Evolutionary conservation across 1,139 yeast genomes (phyloP).

Genomic region (Barnettozyma hawaiiensis): DNA sequence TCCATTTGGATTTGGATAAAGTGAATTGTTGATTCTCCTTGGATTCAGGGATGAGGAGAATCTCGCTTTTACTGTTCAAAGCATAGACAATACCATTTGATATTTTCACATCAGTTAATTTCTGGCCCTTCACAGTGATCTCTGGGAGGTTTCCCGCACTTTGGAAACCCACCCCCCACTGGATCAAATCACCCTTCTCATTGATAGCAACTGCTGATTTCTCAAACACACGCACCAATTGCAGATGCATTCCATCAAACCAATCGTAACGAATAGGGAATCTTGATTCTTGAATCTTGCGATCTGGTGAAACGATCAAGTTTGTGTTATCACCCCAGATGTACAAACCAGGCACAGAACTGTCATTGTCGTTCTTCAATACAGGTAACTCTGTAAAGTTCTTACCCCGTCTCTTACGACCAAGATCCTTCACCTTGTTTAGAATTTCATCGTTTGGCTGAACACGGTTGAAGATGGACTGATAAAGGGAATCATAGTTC

Average conservation of each 20-base stretch:
- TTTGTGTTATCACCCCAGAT: conserved; percentile 44
- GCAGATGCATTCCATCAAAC: conserved; percentile 57
- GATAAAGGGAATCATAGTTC: conserved; percentile 6
- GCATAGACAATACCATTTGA: conserved; percentile 57
- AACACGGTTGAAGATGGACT: conserved; percentile 5
- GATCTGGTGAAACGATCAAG: conserved; percentile 36
- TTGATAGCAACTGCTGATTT: conserved; percentile 58
- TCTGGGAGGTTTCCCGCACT: conserved; percentile 18
- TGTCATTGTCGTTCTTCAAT: conserved; percentile 28
- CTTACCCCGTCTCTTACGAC: conserved; percentile 14
- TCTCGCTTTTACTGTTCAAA: conserved; percentile 46
- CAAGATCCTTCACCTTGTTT: conserved; percentile 10
- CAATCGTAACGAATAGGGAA: conserved; percentile 55
- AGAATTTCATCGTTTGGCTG: conserved; percentile 18
- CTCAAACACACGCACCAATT: conserved; percentile 52
- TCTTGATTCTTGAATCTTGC: conserved; percentile 33
- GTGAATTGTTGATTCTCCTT: conserved; percentile 16
- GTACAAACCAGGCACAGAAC: conserved; percentile 46
- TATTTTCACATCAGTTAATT: conserved; percentile 40
- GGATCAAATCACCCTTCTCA: conserved; percentile 67
- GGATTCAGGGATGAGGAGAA: conserved; percentile 45
- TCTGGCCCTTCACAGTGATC: conserved; percentile 35
- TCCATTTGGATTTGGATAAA: not conserved
- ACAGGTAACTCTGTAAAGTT: conserved; percentile 23
- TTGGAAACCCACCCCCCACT: conserved; percentile 48